Percentiles rank a stretch among this genome's conserved stretches.
Conservation (phyloP, 306 rosid genomes). For the Vigna unguiculata region DNA sequence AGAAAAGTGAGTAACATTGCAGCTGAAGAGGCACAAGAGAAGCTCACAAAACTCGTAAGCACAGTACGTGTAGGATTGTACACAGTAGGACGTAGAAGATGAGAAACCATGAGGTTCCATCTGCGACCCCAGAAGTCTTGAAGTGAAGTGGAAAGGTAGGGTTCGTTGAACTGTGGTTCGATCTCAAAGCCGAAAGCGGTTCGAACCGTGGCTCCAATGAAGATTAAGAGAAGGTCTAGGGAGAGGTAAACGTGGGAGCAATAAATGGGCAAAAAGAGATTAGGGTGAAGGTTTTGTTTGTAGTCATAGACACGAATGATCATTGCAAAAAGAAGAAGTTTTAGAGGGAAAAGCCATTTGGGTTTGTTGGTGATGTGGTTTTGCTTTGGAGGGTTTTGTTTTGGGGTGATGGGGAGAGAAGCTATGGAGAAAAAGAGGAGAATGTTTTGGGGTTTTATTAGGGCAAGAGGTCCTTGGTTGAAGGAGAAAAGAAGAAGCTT, state of each 20-base stretch:
- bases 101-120: background rate
- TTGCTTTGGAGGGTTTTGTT: too few relatives aligned
- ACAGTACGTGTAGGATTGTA: background rate
- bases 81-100: background rate
- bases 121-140: background rate
- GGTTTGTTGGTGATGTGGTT: too few relatives aligned
- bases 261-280: background rate
- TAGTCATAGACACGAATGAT: too few relatives aligned
- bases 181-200: background rate
- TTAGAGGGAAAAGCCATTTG: too few relatives aligned
- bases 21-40: background rate
- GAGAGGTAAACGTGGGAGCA: background rate
- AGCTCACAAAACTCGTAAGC: background rate
- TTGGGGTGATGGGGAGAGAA: too few relatives aligned
- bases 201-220: background rate
- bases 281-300: background rate
- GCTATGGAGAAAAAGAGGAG: too few relatives aligned
- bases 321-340: too few relatives aligned
- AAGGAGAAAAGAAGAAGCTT: slow-evolving; percentile 59
- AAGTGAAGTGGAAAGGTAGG: background rate
- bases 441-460: slow-evolving; percentile 38
- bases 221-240: background rate
- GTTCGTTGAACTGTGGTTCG: background rate
- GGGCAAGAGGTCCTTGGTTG: slow-evolving; percentile 60
- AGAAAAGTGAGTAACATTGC: slow-evolving; percentile 47